Evolutionary conservation across 192 early-diverging fungal species (phyloP), one percentile per base, ranked within the genome.

Genomic region (Coemansia sp.): DNA sequence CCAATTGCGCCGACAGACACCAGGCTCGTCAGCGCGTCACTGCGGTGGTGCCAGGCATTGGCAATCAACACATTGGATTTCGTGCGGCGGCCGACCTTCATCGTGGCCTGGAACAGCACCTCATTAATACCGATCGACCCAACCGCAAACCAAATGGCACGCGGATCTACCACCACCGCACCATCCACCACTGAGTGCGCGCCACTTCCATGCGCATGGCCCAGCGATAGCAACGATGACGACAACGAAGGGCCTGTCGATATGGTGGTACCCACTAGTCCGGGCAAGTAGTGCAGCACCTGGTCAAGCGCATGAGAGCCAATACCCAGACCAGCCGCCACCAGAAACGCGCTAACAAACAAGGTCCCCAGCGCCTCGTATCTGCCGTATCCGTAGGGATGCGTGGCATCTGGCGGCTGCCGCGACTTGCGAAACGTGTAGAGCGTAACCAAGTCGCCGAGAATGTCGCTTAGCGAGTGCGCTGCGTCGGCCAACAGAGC

Each of bases 31-130:
- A 80, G 70, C 4, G 88, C 87, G 68, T 94, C 92, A 40, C 84
- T 84, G 27, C 92, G 88, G 60, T 94, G 92, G 53, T 94, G 92
- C 88, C 88, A 93, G 50, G 92, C 92, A 71, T 93, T 93, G 15
- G 92, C 92, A 6, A 90, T 65, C 24, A 94, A 72, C 1, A 94
- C 90, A 40, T 87, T 79, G 19, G 85, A 87, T 29, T 87, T 81
- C 56, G 84, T 83, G 21, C 79, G 71, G 27, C 57, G 53, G 17
- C 84, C 92, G 7, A 91, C 86, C 50, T 81, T 79, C 70, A 88
- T 83, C 17, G 87, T 94, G 40, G 82, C 79, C 55, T 81, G 83
- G 69, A 84, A 94, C 66, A 94, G 63, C 59, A 76, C 83, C 76
- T 94, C 92, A 53, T 94, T 94, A n/a, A 86, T 63, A 6, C 81